A percentile compares a stretch with the other conserved stretches of the same genome.
Evolutionary conservation across 805 yeast species (phyloP).

Genomic region (Lachancea quebecensis): DNA sequence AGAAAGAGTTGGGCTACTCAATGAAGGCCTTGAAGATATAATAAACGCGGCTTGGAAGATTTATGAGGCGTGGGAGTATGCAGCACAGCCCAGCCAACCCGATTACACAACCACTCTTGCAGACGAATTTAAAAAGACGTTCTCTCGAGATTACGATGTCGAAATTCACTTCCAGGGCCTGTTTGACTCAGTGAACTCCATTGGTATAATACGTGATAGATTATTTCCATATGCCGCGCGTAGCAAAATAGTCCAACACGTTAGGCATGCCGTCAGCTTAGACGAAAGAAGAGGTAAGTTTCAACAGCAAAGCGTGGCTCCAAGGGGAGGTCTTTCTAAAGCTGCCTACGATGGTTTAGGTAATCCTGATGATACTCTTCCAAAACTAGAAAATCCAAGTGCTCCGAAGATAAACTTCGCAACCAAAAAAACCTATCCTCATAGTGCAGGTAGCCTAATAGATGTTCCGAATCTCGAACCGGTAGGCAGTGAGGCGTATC

Average conservation of each 20-base stretch:
- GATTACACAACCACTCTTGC: conserved; percentile 40
- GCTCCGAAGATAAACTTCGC: too few relatives aligned
- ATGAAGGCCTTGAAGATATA: conserved; percentile 49
- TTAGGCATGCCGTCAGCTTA: conserved; percentile 60
- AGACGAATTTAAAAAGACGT: conserved; percentile 48
- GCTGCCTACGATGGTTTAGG: conserved; percentile 14
- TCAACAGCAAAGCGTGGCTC: conserved; percentile 48
- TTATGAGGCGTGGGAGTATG: conserved; percentile 51
- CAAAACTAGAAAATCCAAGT: neutral
- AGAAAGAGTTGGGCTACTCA: conserved; percentile 53
- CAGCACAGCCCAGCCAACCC: conserved; percentile 48
- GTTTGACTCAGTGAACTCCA: conserved; percentile 65
- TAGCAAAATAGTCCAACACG: conserved; percentile 46
- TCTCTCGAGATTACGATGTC: conserved; percentile 39
- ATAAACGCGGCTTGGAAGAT: conserved; percentile 56
- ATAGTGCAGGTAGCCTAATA: too few relatives aligned
- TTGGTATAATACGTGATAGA: conserved; percentile 51
- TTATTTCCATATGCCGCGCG: conserved; percentile 52
- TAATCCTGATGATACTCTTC: neutral
- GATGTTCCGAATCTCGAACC: too few relatives aligned
- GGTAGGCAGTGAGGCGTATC: too few relatives aligned
- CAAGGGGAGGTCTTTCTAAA: conserved; percentile 34
- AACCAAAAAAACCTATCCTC: too few relatives aligned
- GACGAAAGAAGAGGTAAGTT: conserved; percentile 63
- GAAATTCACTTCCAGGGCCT: conserved; percentile 54